Percentiles rank a stretch among this genome's conserved stretches.
Evolutionary conservation across 192 early-diverging fungal species (phyloP).

Genomic region (Mortierella alpina): DNA sequence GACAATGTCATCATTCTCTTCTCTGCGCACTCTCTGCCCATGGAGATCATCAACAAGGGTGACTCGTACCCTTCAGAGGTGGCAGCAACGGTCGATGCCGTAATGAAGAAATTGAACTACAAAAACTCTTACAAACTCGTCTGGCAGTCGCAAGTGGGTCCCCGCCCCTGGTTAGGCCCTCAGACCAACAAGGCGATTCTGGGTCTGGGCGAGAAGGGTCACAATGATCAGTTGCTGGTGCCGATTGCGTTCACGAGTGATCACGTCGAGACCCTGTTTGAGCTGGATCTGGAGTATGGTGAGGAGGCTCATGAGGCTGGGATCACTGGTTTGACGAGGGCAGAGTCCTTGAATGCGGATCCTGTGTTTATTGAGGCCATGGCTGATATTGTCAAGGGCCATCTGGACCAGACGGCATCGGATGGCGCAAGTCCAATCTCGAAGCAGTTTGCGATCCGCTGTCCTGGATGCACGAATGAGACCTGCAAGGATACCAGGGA

Average conservation of each 20-base stretch:
- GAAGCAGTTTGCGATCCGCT: constrained; percentile 72
- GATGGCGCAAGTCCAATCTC: constrained; percentile 42
- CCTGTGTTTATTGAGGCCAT: constrained; percentile 91
- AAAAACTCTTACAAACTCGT: constrained; percentile 88
- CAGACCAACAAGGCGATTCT: constrained; percentile 85
- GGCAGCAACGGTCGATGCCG: constrained; percentile 82
- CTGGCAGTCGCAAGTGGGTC: constrained; percentile 97
- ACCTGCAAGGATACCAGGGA: constrained; percentile 72
- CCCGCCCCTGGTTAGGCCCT: constrained; percentile 91
- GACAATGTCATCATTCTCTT: constrained; percentile 87
- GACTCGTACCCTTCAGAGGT: constrained; percentile 91
- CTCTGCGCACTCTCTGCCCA: constrained; percentile 96
- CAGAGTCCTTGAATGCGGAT: constrained; percentile 93
- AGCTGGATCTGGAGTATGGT: constrained; percentile 95
- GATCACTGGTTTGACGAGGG: constrained; percentile 85
- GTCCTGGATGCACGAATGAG: constrained; percentile 79
- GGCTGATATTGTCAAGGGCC: constrained; percentile 86
- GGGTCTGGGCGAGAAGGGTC: constrained; percentile 78
- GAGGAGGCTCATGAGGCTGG: constrained; percentile 86
- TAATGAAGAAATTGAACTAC: constrained; percentile 80
- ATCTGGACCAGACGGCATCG: constrained; percentile 65
- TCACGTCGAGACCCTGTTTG: constrained; percentile 97
- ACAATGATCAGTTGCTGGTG: constrained; percentile 86
- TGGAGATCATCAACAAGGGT: constrained; percentile 92
- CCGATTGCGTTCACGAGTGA: constrained; percentile 97